Evolutionary conservation across 176 grass and related monocot genomes (phyloP), one percentile per base, ranked within the genome.

Genomic region (Ensete glaucum): DNA sequence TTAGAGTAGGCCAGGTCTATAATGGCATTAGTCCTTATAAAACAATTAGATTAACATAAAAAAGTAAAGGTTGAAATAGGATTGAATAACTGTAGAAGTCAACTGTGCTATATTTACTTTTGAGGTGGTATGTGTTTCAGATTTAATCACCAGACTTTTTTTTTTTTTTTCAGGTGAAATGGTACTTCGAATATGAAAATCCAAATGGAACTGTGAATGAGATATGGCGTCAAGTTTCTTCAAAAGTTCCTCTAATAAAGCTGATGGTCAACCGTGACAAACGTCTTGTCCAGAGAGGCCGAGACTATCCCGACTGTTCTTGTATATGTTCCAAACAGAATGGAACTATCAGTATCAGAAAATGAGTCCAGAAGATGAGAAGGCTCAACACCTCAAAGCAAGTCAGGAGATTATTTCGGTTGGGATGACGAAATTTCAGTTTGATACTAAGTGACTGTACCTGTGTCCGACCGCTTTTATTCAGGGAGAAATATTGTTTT

Each of bases 161-260:
- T 66, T 55, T 25, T 23, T 16, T 50, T 13, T 85, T 85, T 73
- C 82, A 98, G 94, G 84, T 98, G 54, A 93, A 84, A 79, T 79
- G 26, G 64, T 98, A 85, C 81, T 98, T 98, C 84, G 82, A 91
- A 43, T 98, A 98, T 71, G 94, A 93, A 72, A 81, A 82, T 71
- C 90, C 72, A 1, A 91, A 91, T 76, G 94, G 90, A 76, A 85
- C 94, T 68, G 90, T 93, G 73, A 82, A 82, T 85, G 84, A 98
- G 86, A 87, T 93, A 84, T 98, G 94, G 94, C 85, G 88, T 52
- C 88, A 93, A 89, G 90, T 98, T 78, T 98, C 94, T 14, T 77
- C 80, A 15, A 93, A 98, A 72, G 78, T 80, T 11, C 90, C 90
- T 20, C 67, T 93, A 48, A 89, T 98, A 54, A 98, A 89, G 56